Evolutionary conservation across 164 flowering plant genomes (phyloP), one percentile per base, ranked within the genome.

Genomic region (Stephania japonica): DNA sequence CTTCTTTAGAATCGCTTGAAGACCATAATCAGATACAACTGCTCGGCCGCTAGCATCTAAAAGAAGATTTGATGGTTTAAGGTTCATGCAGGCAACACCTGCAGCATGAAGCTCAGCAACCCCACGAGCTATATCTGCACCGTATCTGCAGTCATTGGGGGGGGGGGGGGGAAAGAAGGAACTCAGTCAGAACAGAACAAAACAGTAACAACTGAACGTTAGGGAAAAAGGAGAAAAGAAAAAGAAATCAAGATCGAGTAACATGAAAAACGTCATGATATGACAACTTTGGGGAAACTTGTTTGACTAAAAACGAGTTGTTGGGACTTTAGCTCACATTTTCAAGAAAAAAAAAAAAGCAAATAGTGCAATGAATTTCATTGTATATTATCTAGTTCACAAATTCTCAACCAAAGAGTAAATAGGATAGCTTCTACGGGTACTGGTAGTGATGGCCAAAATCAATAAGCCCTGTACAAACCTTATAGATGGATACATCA

Each of bases 61-160:
- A 75, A 96, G 97, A 83, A 96, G 94, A 84, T 96, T 96, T 69
- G 99, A 96, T 43, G 98, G 97, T 76, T 96, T 93, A 66, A 96
- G 73, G 78, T 92, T 93, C 98, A 93, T 93, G 79, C 98, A 96
- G 70, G 89, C 91, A 81, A 96, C 84, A 74, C 98, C 98, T 65
- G 98, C 99, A 27, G 99, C 99, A 84, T 96, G 99, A 42, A 96
- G 97, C 79, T 96, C 99, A 77, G 97, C 95, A 63, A 96, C 98
- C 24, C 99, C 99, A 78, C 99, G 91, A 68, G 99, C 95, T 82
- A 93, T 87, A 65, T 96, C 98, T 42, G 98, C 99, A 72, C 99
- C 98, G 80, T 96, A 96, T 84, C 99, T 96, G 81, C 80, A 78
- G 70, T n/a, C 38, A 32, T 38, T 61, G 68, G 38, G 23, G n/a